Evolutionary conservation across 2,329 filamentous ascomycete species (phyloP), one percentile per base, ranked within the genome.

Genomic region (Dactylellina parvicollis): DNA sequence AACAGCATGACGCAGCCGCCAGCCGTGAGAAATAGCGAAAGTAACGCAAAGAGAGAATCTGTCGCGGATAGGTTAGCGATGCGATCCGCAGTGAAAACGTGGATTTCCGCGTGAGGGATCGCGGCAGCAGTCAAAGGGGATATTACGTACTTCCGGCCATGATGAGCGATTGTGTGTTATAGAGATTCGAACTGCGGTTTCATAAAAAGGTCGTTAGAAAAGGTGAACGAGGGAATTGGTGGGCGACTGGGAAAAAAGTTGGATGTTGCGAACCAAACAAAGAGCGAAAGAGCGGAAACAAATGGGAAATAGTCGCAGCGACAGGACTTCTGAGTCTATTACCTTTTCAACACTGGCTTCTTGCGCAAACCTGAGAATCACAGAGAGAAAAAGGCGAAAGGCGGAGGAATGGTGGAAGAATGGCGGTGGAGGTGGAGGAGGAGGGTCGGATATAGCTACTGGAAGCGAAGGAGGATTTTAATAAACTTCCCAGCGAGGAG

Each of bases 1-100:
- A 90, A 86, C 77, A 89, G 85, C 75, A 91, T 80, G 26, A 90
- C 81, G 57, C 89, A 82, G 59, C 87, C 85, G 46, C 84, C 87
- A 47, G 86, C 87, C 74, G 88, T 83, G 74, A 90, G 82, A 77
- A 90, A 80, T 69, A 90, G 82, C 79, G 88, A 87, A 50, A 84
- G 59, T 9, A 77, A 56, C 12, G 74, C 72, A 47, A 75, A 76
- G 24, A 44, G 36, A 52, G 55, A 30, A 50, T 65, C 59, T 65
- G 26, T 46, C 22, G 34, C 16, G 4, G 16, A 20, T 44, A 5
- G 3, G 47, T 72, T 72, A 72, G 67, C 59, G 44, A 65, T 22
- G 18, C 60, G 55, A 30, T 22, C 9, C 34, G 28, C 52, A 4
- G n/a, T 8, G 18, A 32, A 36, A 70, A 56, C 47, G 66, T 64